These are phyloP conservation scores for Diplodia corticola DNA, from an alignment of 2,329 filamentous ascomycete species.

Conservation along the genomic window DNA sequence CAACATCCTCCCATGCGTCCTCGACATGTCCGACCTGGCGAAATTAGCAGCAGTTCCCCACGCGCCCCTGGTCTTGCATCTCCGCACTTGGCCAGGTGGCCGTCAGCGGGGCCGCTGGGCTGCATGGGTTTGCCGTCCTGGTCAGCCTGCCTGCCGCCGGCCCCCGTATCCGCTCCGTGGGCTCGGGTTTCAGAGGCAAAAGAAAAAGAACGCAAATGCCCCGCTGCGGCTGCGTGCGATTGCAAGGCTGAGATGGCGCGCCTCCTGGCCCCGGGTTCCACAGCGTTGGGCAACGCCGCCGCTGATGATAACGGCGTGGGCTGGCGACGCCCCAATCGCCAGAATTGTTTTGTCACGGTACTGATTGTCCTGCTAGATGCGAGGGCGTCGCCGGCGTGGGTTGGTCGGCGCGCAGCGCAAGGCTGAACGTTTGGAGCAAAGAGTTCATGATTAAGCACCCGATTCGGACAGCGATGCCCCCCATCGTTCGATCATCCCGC, in stretches of 20 bases:
- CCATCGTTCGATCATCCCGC: constrained; percentile 11
- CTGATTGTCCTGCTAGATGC: constrained; percentile 2
- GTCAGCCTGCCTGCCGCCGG: not conserved
- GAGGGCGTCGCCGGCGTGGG: not conserved
- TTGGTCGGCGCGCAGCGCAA: not conserved
- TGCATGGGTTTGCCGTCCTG: not conserved
- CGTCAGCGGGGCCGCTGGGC: not conserved
- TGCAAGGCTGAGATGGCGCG: not conserved
- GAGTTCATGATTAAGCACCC: not conserved
- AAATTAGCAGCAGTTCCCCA: not conserved
- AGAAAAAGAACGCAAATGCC: not conserved
- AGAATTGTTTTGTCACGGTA: not conserved
- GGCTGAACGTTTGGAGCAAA: not conserved
- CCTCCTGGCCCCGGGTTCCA: not conserved
- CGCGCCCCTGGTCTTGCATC: not conserved
- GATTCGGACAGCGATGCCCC: not conserved
- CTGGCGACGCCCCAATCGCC: not conserved
- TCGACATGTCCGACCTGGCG: not conserved
- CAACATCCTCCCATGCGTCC: not conserved
- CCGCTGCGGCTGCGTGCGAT: not conserved
- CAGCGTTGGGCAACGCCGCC: not conserved
- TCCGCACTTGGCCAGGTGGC: not conserved
- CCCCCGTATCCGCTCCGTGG: not conserved
- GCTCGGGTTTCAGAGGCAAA: not conserved
- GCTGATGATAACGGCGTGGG: not conserved